Evolutionary conservation across 2,329 filamentous ascomycete genomes (phyloP), one percentile per base, ranked within the genome.

Genomic region (Colletotrichum chrysophilum): DNA sequence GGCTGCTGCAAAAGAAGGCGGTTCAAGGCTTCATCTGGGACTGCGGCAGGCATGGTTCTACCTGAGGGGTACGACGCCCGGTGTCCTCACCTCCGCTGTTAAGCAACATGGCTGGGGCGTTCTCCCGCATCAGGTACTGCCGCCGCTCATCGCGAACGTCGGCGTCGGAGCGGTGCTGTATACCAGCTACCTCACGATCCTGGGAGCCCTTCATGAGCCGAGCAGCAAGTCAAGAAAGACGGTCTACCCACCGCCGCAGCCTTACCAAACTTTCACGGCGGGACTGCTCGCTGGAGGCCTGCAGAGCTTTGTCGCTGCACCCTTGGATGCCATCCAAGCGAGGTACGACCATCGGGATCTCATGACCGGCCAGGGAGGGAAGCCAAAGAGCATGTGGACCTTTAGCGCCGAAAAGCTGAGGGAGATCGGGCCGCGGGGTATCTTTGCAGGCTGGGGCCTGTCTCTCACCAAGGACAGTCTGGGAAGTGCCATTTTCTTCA

Each of bases 131-230:
- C 93, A 95, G 85, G 91, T 96, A n/a, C 84, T 96, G 24, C 94
- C 94, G 56, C 94, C 94, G 16, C 86, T 96, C 56, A 85, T 95
- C 21, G 94, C 94, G 38, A 96, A 96, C 79, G 90, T 94, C 1
- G 91, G 90, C 48, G 93, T 96, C 66, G 94, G 94, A 4, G 93
- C 93, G 2, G 90, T 96, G 4, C 85, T 96, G 18, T 96, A 96
- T 83, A 95, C 94, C 2, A 91, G 90, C 78, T 96, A 96, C 80
- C 89, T 96, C 21, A 93, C 94, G 76, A 91, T 92, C 52, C 88
- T 96, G 3, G 93, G 90, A 18, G 84, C 81, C 2, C 87, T 95
- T 4, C 93, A 96, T 78, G 90, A 93, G 76, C 93, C 93, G 48
- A 93, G 92, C 74, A 84, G 81, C 66, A 84, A 85, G 67, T 87